Evolutionary conservation across 192 early-diverging fungal species (phyloP), one percentile per base, ranked within the genome.

Genomic region (Dissophora ornata): DNA sequence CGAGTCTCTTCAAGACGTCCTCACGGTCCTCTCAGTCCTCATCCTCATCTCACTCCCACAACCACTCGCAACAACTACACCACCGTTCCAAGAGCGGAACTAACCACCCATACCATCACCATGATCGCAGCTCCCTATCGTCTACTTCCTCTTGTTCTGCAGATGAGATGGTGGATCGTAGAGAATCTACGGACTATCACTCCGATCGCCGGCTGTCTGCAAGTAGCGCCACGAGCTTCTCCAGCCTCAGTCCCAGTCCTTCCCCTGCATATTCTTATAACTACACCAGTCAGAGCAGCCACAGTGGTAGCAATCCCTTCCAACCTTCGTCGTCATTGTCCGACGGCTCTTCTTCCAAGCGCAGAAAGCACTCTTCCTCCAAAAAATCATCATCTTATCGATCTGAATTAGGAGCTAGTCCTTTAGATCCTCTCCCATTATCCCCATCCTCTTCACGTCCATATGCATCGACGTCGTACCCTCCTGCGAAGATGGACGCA

Each of bases 191-290:
- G 13, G 65, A 67, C 22, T 77, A 42, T 22, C 51, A 67, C 22
- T 77, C 73, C 13, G 73, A 77, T 57, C 73, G 73, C 19, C 41
- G 73, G 6, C 67, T 67, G 73, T 77, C 73, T 26, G 73, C 64
- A 15, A 77, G 73, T 25, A 77, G 73, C 24, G 65, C 53, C 3
- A 77, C 64, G 4, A 77, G 73, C 21, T 54, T 62, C 42, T 77
- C 73, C 11, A 77, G 73, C 21, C 51, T 62, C 44, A 77, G 73
- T 19, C 53, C 73, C n/a, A 67, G 64, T 34, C 73, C 73, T 11
- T 77, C 73, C 3, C 62, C 70, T 46, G 49, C 49, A 18, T 65
- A 67, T 30, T 77, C 64, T 4, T 62, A 62, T 38, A 66, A 60
- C 42, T 54, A 49, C 40, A 47, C 33, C 4, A 48, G 21, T 19